Evolutionary conservation across 176 grass and related monocot species (phyloP).

Genomic region (Tillandsia fasciculata): DNA sequence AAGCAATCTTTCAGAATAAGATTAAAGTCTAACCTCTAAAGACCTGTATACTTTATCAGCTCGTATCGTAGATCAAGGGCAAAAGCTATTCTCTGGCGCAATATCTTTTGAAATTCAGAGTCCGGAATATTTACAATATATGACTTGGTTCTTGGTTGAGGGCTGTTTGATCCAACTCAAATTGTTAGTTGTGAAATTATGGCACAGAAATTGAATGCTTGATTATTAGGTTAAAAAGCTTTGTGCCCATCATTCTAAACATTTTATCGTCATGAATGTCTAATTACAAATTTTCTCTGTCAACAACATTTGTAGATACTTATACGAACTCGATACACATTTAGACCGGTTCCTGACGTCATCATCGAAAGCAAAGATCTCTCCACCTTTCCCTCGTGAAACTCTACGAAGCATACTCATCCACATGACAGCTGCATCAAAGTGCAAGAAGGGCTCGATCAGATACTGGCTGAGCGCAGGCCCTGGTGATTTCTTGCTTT

Average conservation of each 20-base stretch:
- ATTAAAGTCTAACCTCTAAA: too few relatives aligned
- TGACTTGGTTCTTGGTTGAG: too few relatives aligned
- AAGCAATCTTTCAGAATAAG: too few relatives aligned
- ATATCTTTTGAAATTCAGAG: too few relatives aligned
- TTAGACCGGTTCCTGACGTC: constrained; percentile 84
- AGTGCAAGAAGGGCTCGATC: constrained; percentile 67
- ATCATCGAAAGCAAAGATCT: constrained; percentile 44
- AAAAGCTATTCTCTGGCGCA: too few relatives aligned
- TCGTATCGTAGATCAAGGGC: too few relatives aligned
- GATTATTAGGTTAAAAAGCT: too few relatives aligned
- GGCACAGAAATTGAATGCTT: too few relatives aligned
- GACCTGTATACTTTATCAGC: too few relatives aligned
- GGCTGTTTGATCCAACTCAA: too few relatives aligned
- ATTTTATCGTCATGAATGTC: background rate
- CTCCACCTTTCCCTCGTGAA: constrained; percentile 38
- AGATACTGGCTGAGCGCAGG: constrained; percentile 68
- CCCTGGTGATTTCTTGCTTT: constrained; percentile 73
- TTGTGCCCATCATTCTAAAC: background rate
- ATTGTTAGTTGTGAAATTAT: too few relatives aligned
- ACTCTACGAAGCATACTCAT: constrained; percentile 42
- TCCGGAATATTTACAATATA: too few relatives aligned
- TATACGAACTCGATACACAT: constrained; percentile 77
- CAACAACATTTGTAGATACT: constrained; percentile 14
- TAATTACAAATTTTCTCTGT: background rate
- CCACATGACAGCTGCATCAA: constrained; percentile 68